Conservation (phyloP, 768 basidiomycete genomes). For the Suillus discolor region DNA sequence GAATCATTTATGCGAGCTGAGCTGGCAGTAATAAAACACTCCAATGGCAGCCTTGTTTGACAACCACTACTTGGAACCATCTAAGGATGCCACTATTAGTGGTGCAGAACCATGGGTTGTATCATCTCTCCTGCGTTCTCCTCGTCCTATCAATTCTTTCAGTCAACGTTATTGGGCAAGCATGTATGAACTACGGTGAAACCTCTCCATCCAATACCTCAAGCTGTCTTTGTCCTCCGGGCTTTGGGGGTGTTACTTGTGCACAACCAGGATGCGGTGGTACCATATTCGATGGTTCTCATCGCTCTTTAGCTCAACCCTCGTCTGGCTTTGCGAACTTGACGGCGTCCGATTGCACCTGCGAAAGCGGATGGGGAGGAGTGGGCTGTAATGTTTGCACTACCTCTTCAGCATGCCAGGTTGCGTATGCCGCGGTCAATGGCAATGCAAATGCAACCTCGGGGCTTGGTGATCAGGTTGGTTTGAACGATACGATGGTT, state of each 20-base stretch:
- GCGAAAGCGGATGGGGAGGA: conserved; percentile 77
- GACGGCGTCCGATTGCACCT: conserved; percentile 66
- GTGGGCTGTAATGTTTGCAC: conserved; percentile 81
- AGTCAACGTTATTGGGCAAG: conserved; percentile 23
- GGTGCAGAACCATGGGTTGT: neutral
- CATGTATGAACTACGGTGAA: conserved; percentile 29
- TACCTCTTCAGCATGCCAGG: conserved; percentile 65
- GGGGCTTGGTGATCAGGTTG: conserved; percentile 28
- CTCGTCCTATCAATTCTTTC: conserved; percentile 13
- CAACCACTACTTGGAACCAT: no score
- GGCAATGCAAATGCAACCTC: conserved; percentile 36
- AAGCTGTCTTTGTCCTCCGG: conserved; percentile 75
- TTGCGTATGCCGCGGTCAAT: conserved; percentile 51
- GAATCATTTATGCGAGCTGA: neutral
- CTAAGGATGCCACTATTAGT: neutral
- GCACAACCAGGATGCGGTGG: conserved; percentile 77
- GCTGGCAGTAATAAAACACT: neutral
- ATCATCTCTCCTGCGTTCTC: conserved; percentile 11
- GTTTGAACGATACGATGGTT: conserved; percentile 64
- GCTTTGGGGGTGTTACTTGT: conserved; percentile 77
- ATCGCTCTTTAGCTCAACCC: conserved; percentile 50
- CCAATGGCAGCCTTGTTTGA: neutral
- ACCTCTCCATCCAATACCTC: conserved; percentile 17
- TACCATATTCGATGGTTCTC: conserved; percentile 72
- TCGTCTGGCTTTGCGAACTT: conserved; percentile 61